Percentiles rank a stretch among this genome's conserved stretches.
phyloP scores from a whole-genome alignment of 306 rosid species.

The Elaeagnus macrophylla region DNA sequence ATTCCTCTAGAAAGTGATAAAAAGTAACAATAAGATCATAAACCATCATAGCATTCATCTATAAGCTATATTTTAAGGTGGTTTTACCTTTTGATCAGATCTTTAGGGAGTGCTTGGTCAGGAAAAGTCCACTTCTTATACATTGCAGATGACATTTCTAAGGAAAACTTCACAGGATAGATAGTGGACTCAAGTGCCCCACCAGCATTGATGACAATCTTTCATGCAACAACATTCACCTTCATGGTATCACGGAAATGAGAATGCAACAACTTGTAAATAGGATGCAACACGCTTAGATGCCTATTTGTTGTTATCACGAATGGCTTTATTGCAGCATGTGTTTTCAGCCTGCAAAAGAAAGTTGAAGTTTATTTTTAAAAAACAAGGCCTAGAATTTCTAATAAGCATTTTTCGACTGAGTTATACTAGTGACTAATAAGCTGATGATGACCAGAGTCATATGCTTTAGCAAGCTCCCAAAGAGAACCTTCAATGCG shows the following conservation, averaged over 20 bases:
- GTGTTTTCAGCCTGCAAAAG: slow-evolving; percentile 51
- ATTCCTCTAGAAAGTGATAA: slow-evolving; percentile 44
- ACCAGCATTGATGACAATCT: slow-evolving; percentile 46
- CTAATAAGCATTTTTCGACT: slow-evolving; percentile 5
- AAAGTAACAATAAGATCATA: slow-evolving; percentile 26
- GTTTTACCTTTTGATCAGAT: slow-evolving; percentile 37
- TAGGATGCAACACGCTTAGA: slow-evolving; percentile 68
- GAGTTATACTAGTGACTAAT: slow-evolving; percentile 49
- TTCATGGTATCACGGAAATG: slow-evolving; percentile 73
- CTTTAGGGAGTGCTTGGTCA: slow-evolving; percentile 56
- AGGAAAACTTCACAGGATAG: slow-evolving; percentile 37
- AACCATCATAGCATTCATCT: no score
- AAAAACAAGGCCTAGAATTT: background rate
- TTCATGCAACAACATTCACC: slow-evolving; percentile 49
- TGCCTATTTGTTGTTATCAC: slow-evolving; percentile 56
- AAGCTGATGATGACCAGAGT: slow-evolving; percentile 61
- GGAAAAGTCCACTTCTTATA: slow-evolving; percentile 59
- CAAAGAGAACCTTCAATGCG: slow-evolving; percentile 52
- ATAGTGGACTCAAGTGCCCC: slow-evolving; percentile 48
- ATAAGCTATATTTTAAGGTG: no score
- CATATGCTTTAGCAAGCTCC: slow-evolving; percentile 74
- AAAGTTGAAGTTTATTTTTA: background rate
- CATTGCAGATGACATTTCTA: slow-evolving; percentile 48
- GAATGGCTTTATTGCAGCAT: slow-evolving; percentile 61
- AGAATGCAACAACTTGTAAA: slow-evolving; percentile 54